phyloP scores from a whole-genome alignment of 2,329 filamentous ascomycete genomes.

The Ophiostoma himal-ulmi region DNA sequence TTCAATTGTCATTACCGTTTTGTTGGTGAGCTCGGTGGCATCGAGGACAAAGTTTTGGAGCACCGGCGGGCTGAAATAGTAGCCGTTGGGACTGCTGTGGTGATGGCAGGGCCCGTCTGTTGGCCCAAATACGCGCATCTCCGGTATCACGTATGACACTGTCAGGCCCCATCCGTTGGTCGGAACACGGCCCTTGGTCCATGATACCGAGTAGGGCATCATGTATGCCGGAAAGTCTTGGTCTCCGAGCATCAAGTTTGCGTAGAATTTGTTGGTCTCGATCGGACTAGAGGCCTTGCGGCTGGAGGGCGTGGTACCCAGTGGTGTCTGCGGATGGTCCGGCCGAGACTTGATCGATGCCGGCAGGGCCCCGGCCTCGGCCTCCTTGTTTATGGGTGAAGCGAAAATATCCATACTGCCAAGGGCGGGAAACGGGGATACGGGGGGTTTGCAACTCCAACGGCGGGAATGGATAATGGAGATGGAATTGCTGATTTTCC shows the following conservation, averaged over 20 bases:
- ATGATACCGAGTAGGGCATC: constrained; percentile 66
- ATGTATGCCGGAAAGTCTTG: constrained; percentile 67
- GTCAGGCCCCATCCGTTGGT: constrained; percentile 69
- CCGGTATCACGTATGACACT: constrained; percentile 65
- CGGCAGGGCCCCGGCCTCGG: constrained; percentile 44
- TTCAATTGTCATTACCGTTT: constrained; percentile 52
- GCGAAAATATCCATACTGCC: constrained; percentile 48
- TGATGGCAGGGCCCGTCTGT: constrained; percentile 33
- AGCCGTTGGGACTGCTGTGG: constrained; percentile 35
- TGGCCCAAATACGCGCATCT: constrained; percentile 62
- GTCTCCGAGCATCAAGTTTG: constrained; percentile 70
- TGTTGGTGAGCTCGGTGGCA: constrained; percentile 62
- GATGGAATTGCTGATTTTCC: background rate
- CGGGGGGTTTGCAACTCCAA: constrained; percentile 17
- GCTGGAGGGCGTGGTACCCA: constrained; percentile 7
- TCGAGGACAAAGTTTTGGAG: constrained; percentile 78
- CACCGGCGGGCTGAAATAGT: constrained; percentile 74
- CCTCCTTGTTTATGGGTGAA: constrained; percentile 40
- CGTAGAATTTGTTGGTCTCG: constrained; percentile 74
- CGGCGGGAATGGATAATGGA: background rate
- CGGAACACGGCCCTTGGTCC: constrained; percentile 58
- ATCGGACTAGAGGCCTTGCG: constrained; percentile 40
- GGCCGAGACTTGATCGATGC: constrained; percentile 41
- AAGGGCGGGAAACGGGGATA: background rate
- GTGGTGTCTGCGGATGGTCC: constrained; percentile 52